Evolutionary conservation across 768 basidiomycete genomes (phyloP), one percentile per base, ranked within the genome.

Genomic region (Termitomyces bulborhizus): DNA sequence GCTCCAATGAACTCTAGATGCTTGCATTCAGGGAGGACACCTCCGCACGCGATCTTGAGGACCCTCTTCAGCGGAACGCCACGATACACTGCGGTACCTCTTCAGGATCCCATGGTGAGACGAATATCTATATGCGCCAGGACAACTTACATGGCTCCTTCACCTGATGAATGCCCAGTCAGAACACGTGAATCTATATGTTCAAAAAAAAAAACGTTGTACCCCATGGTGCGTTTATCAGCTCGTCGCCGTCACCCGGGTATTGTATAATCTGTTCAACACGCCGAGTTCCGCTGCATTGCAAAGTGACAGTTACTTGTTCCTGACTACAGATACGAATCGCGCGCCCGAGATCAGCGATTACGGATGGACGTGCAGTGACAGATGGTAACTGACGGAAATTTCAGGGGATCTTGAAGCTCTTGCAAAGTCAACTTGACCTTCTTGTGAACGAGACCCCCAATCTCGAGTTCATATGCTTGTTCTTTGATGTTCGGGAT

Each of bases 1-100:
- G 79, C 80, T 24, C 80, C 80, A 56, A 81, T 74, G 63, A 81
- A 78, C 62, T 82, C 80, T 59, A 81, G 68, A 61, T 81, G 79
- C 60, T 75, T 58, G 49, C 74, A 76, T 39, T 78, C 75, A 12
- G 76, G 74, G 18, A 68, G 63, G 40, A 80, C 66, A 16, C 79
- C 81, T 3, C 79, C 79, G 57, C 78, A 81, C 0, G 79, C 80
- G 34, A 69, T 61, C 62, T 81, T 81, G 44, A 81, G 70, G 2
- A 81, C 74, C 54, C 79, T 79, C 69, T 81, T 80, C 26, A 81
- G 67, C 4, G 78, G 69, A 3, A 81, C 80, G 3, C 80, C 80
- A 26, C 77, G 71, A 60, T 80, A 78, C 13, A 78, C 74, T 4
- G 78, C 77, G 16, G 79, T 79, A 16, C 79, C 79, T 39, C 77